Evolutionary conservation across 1,139 yeast species (phyloP).

Genomic region (Magnusiomyces tetraspermus): DNA sequence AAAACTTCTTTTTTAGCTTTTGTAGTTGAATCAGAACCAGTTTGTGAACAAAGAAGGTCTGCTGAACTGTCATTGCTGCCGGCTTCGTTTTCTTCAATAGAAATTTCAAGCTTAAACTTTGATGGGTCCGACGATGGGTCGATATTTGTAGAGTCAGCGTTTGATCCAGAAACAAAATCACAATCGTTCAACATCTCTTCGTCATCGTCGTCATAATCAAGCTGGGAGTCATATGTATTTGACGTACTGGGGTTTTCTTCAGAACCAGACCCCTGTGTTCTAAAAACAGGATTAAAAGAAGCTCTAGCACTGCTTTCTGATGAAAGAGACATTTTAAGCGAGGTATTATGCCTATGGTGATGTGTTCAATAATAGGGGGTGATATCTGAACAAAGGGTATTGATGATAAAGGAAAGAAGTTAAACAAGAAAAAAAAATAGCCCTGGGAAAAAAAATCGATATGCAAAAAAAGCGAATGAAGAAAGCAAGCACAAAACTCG

Average conservation of each 20-base stretch:
- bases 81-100: not conserved
- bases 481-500: too few species aligned
- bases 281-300: not conserved
- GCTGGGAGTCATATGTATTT: not conserved
- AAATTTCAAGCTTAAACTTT: not conserved
- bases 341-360: too few species aligned
- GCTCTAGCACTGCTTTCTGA: not conserved
- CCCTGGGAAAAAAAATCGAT: too few species aligned
- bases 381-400: too few species aligned
- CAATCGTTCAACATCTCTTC: not conserved
- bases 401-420: too few species aligned
- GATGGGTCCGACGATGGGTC: conserved; percentile 2
- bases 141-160: not conserved
- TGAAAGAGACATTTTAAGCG: not conserved
- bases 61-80: too few species aligned
- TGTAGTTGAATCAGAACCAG: not conserved
- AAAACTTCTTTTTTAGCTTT: not conserved
- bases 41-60: too few species aligned
- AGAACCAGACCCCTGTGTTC: not conserved
- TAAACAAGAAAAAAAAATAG: too few species aligned
- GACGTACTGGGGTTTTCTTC: not conserved
- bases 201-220: conserved; percentile 1
- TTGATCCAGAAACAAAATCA: not conserved
- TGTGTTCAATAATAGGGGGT: too few species aligned
- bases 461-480: too few species aligned